Evolutionary conservation across 805 yeast species (phyloP).

Genomic region (Wickerhamomyces subpelliculosus): DNA sequence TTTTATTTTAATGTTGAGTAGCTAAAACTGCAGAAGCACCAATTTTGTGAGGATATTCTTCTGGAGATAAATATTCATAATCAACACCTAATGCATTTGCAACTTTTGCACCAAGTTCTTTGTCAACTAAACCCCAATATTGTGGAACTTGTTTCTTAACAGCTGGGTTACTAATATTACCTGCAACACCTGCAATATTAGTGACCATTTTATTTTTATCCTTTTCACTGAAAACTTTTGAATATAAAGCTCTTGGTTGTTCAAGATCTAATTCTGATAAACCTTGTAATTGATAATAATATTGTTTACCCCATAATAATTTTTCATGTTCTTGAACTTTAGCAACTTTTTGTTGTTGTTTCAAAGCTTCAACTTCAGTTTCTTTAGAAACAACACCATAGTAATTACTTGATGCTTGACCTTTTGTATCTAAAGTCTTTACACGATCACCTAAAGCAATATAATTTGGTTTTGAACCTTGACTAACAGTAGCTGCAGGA

Average conservation of each 20-base stretch:
- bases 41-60: slow-evolving; percentile 26
- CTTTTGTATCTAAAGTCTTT: slow-evolving; percentile 11
- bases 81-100: slow-evolving; percentile 36
- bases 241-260: slow-evolving; percentile 39
- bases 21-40: slow-evolving; percentile 15
- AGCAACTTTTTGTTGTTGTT: slow-evolving; percentile 23
- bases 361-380: slow-evolving; percentile 19
- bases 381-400: slow-evolving; percentile 27
- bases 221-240: slow-evolving; percentile 29
- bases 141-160: slow-evolving; percentile 33
- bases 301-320: slow-evolving; percentile 28
- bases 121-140: slow-evolving; percentile 35
- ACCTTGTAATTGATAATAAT: slow-evolving; percentile 33
- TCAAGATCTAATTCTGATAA: slow-evolving; percentile 37
- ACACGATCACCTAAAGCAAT: slow-evolving; percentile 35
- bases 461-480: slow-evolving; percentile 46
- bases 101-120: slow-evolving; percentile 31
- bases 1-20: not conserved
- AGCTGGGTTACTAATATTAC: slow-evolving; percentile 21
- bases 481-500: slow-evolving; percentile 39
- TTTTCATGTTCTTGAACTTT: slow-evolving; percentile 27
- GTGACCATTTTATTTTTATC: slow-evolving; percentile 28
- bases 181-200: slow-evolving; percentile 34
- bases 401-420: slow-evolving; percentile 20
- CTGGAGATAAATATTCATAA: slow-evolving; percentile 27